phyloP scores from a whole-genome alignment of 371 early-diverging fungal species.

The Smittium culicis region DNA sequence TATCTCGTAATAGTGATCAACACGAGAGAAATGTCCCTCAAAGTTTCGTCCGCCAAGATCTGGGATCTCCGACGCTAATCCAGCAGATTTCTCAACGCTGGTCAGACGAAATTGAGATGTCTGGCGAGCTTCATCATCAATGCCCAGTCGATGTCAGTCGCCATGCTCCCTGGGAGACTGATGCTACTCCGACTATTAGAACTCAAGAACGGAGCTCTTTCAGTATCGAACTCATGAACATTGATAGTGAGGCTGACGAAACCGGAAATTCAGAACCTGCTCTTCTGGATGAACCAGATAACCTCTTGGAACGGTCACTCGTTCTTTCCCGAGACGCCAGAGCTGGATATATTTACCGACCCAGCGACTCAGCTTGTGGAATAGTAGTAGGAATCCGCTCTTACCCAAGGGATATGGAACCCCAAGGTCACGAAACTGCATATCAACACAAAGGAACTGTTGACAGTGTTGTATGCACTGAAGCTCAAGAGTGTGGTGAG shows the following conservation, averaged over 20 bases:
- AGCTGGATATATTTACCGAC: background rate
- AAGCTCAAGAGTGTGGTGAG: background rate
- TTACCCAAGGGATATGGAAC: background rate
- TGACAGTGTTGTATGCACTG: background rate
- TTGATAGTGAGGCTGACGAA: background rate
- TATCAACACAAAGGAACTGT: background rate
- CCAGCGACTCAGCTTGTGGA: background rate
- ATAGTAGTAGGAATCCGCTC: background rate
- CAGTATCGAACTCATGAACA: background rate
- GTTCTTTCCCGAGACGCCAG: background rate
- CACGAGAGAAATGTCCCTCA: conserved; percentile 11
- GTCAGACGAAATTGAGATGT: too few species aligned
- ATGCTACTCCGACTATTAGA: background rate
- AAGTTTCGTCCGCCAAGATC: background rate
- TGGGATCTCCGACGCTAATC: background rate
- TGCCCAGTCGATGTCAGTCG: too few species aligned
- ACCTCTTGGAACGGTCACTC: background rate
- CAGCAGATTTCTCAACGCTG: too few species aligned
- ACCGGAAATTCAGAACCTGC: conserved; percentile 3
- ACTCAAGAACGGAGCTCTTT: background rate
- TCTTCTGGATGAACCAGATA: background rate
- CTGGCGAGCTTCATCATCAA: too few species aligned
- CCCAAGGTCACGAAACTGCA: background rate
- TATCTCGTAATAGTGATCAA: conserved; percentile 30
- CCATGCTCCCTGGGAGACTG: too few species aligned